Conservation (phyloP, 768 basidiomycete genomes). For the Hygrophorus pudorinus region DNA sequence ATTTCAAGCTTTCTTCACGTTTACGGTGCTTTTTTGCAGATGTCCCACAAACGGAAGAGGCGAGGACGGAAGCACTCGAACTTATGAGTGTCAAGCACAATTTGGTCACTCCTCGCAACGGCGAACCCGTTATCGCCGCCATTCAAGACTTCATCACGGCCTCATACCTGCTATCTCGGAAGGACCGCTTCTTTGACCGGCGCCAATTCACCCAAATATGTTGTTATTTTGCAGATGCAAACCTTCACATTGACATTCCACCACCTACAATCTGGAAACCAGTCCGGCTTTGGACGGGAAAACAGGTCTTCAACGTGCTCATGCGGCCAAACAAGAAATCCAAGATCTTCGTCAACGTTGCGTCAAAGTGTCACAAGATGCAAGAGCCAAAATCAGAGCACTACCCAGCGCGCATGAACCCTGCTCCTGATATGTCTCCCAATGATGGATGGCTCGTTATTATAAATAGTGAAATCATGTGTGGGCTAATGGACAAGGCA, state of each 20-base stretch:
- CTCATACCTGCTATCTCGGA: conserved; percentile 87
- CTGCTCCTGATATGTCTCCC: conserved; percentile 78
- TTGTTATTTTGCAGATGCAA: conserved; percentile 87
- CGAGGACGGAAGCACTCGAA: conserved; percentile 91
- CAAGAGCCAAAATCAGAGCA: conserved; percentile 58
- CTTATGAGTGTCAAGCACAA: conserved; percentile 97
- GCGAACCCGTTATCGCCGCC: conserved; percentile 97
- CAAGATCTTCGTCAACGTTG: conserved; percentile 85
- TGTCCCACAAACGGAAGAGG: conserved; percentile 98
- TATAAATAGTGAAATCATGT: conserved; percentile 98
- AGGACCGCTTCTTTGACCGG: conserved; percentile 89
- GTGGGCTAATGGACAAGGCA: conserved; percentile 97
- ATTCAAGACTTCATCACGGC: conserved; percentile 99
- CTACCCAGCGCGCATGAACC: conserved; percentile 51
- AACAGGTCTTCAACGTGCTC: conserved; percentile 95
- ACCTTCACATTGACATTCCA: conserved; percentile 89
- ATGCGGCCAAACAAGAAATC: conserved; percentile 88
- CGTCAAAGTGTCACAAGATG: conserved; percentile 89
- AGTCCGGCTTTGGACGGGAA: conserved; percentile 90
- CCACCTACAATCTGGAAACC: conserved; percentile 94
- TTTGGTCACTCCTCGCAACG: conserved; percentile 94
- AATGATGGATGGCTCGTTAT: conserved; percentile 98
- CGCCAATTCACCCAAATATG: conserved; percentile 95
- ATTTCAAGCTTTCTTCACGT: neutral
- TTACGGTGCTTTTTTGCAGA: conserved; percentile 37